Evolutionary conservation across 2,329 filamentous ascomycete genomes (phyloP), one percentile per base, ranked within the genome.

Genomic region (Claviceps africana): DNA sequence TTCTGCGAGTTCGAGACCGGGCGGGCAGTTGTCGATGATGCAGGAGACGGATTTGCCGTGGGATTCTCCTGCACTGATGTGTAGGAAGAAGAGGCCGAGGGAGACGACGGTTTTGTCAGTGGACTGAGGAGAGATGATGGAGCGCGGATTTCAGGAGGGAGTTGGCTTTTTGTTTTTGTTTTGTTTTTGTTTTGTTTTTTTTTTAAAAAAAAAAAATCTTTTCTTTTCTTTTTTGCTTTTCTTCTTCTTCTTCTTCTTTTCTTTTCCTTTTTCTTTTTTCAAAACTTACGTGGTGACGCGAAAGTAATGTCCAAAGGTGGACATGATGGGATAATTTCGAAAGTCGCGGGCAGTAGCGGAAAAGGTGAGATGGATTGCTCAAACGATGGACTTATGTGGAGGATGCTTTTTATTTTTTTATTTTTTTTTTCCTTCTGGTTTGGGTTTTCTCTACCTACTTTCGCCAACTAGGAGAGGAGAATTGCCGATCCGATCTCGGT

Each of bases 11-110:
- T 83, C 74, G 76, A 97, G 84, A 62, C 88, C 87, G 15, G 93
- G 90, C 37, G 91, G 93, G 64, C 82, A 86, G 61, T 89, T 89
- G 67, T 97, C 91, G 70, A 97, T 84, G 63, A 97, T 96, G 73
- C 88, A 94, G 64, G 89, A 90, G 62, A 97, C 89, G 33, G 86
- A 91, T 63, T 83, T 85, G 74, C 91, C 94, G 72, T 96, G 91
- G 53, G 87, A 94, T 64, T 76, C 73, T 64, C 74, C 73, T 58
- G 71, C 73, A 62, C 72, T 73, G 58, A n/a, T 39, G 31, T 3
- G 8, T 17, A 17, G 31, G 46, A 11, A 25, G 15, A 11, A n/a
- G 5, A 8, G 11, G n/a, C 10, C 3, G 4, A 3, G 30, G 37
- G 31, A 30, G 8, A n/a, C 6, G 8, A n/a, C 6, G 5, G 13